Conservation (phyloP, 495 filamentous ascomycete species). For the Neohortaea acidophila region DNA sequence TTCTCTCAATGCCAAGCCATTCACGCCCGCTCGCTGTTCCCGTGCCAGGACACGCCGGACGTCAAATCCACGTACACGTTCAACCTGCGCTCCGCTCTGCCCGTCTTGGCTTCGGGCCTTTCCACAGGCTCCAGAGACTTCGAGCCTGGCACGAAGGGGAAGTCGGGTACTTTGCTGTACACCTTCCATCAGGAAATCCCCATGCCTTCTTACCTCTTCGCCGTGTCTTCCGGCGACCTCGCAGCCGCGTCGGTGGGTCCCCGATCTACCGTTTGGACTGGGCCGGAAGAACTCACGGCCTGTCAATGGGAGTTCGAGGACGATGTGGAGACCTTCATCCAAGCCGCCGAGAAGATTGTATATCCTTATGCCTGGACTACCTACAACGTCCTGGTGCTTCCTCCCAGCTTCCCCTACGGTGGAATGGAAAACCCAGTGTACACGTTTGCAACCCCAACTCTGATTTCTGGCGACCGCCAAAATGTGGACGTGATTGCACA, state of each 20-base stretch:
- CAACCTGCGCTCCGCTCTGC: constrained; percentile 69
- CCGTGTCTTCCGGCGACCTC: constrained; percentile 78
- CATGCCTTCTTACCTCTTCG: constrained; percentile 88
- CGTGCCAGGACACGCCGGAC: constrained; percentile 92
- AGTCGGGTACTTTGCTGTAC: constrained; percentile 46
- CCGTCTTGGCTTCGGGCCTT: constrained; percentile 77
- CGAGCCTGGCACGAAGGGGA: constrained; percentile 31
- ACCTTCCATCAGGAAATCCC: constrained; percentile 77
- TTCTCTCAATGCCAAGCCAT: constrained; percentile 98
- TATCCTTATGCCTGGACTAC: constrained; percentile 84
- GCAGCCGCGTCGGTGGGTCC: constrained; percentile 71
- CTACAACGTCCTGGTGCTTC: constrained; percentile 86
- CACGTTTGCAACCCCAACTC: constrained; percentile 85
- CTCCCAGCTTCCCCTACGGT: constrained; percentile 75
- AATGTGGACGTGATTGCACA: constrained; percentile 97
- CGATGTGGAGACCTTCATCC: constrained; percentile 81
- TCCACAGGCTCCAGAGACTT: constrained; percentile 40
- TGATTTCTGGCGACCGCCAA: constrained; percentile 79
- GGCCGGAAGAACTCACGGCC: constrained; percentile 67
- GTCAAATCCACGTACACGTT: constrained; percentile 85
- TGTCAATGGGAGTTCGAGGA: constrained; percentile 82
- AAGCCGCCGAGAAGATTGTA: constrained; percentile 73
- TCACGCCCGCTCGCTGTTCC: constrained; percentile 80
- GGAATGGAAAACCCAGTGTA: constrained; percentile 94
- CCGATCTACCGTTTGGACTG: constrained; percentile 65